Evolutionary conservation across 1,284 basidiomycete genomes (phyloP), one percentile per base, ranked within the genome.

Genomic region (Agroathelia rolfsii): DNA sequence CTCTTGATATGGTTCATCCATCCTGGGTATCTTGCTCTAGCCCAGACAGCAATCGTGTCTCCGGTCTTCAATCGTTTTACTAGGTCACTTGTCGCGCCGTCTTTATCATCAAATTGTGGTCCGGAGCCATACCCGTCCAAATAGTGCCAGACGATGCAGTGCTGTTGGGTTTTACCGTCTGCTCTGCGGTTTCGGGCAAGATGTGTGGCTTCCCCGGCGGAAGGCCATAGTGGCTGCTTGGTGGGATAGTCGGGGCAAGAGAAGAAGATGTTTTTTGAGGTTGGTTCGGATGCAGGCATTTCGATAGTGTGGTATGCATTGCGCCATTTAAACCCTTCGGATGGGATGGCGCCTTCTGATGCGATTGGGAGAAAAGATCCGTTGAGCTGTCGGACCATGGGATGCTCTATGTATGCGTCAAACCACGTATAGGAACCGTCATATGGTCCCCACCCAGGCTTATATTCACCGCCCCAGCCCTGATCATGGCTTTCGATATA

Each of bases 361-460:
- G n/a, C n/a, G n/a, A n/a, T n/a, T n/a, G n/a, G n/a, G n/a, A n/a
- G n/a, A n/a, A n/a, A n/a, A n/a, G n/a, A n/a, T n/a, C n/a, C n/a
- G n/a, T n/a, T n/a, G n/a, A n/a, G n/a, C 11, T 28, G 25, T 3
- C 5, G 16, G 15, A 9, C n/a, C n/a, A 13, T 5, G 16, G 22
- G 21, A 9, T 20, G 27, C 19, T 39, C 26, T 21, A 39, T 19
- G n/a, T 20, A 11, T 15, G 26, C 34, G n/a, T 40, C 38, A 19
- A 39, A 41, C 38, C 39, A 41, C 10, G 39, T 35, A 28, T 25
- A 39, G 20, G 33, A 28, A 1, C 27, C 25, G 7, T 25, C 11
- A 12, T 36, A 32, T 12, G 21, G 8, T n/a, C n/a, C n/a, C n/a
- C n/a, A n/a, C n/a, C n/a, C n/a, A n/a, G n/a, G n/a, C n/a, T n/a